Evolutionary conservation across 108 stramenopile genomes (phyloP), one percentile per base, ranked within the genome.

Genomic region (Epithemia pelagica): DNA sequence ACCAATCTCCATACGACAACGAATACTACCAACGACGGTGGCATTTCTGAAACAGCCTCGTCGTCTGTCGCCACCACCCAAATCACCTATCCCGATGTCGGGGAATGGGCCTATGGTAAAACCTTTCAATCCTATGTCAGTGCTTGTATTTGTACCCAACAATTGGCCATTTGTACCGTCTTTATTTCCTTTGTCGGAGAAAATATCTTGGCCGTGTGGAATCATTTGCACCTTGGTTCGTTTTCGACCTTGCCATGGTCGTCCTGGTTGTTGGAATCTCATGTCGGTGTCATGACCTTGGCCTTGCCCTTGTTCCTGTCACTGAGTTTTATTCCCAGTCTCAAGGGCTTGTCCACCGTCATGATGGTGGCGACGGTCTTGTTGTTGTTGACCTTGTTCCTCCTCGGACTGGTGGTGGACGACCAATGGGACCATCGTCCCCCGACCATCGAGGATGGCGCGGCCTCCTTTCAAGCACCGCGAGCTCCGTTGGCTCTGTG

Each of bases 81-180:
- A 5, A 54, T 86, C 15, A 84, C 88, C 52, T 86, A 84, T 64
- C 76, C 88, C n/a, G 82, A 83, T 33, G 75, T 89, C 15, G 85
- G 85, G 0, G 78, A 89, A 58, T 82, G 78, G 81, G 81, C 83
- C 19, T 84, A 81, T 53, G 88, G 88, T 22, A 55, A 63, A 23
- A 59, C 30, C 21, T 86, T 89, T 67, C 75, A 82, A 61, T 64
- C 64, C 46, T 84, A 78, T 58, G 74, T 86, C 28, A 68, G 78
- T 15, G 54, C 60, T 28, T 79, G 75, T 56, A 71, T 89, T 18
- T 85, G 82, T 58, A 63, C 71, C 0, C 82, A 81, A 31, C 88
- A 89, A 72, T 54, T 89, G 55, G 80, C 85, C 23, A 75, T 89
- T 54, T 89, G 88, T 62, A 89, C 88, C 29, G 88, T 89, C 46